Conservation (phyloP, 2,329 filamentous ascomycete species). For the Emmonsia crescens region DNA sequence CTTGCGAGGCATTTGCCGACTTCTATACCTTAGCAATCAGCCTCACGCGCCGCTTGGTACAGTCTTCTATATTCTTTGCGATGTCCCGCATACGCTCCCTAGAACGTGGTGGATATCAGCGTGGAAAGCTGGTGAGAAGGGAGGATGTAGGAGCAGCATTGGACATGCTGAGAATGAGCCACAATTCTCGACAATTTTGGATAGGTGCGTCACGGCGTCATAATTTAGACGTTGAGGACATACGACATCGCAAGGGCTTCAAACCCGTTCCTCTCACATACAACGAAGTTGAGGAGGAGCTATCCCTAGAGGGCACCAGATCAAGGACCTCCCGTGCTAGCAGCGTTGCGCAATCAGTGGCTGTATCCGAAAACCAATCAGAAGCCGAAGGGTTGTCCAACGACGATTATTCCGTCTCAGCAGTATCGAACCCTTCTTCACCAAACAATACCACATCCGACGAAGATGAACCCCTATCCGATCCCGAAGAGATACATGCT, state of each 20-base stretch:
- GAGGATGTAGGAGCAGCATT: conserved; percentile 47
- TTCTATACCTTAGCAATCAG: conserved; percentile 58
- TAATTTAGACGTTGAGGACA: conserved; percentile 40
- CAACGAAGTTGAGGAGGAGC: conserved; percentile 22
- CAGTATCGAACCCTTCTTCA: background rate
- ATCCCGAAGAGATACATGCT: conserved; percentile 34
- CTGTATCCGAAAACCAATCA: background rate
- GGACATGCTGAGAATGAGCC: conserved; percentile 41
- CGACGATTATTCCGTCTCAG: background rate
- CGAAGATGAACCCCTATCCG: conserved; percentile 14
- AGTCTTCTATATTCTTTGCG: conserved; percentile 59
- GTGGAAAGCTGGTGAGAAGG: conserved; percentile 27
- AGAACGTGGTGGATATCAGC: conserved; percentile 21
- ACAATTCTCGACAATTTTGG: conserved; percentile 42
- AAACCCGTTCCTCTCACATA: conserved; percentile 24
- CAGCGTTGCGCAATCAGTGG: background rate
- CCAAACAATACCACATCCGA: conserved; percentile 3
- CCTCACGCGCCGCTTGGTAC: conserved; percentile 59
- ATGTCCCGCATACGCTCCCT: conserved; percentile 52
- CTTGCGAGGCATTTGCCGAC: conserved; percentile 64
- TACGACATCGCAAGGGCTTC: conserved; percentile 22
- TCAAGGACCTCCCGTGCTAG: background rate
- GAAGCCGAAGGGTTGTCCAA: background rate
- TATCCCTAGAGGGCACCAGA: background rate
- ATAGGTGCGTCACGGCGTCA: conserved; percentile 41